Percentiles rank a stretch among this genome's conserved stretches.
These are phyloP conservation scores for Dothidotthia symphoricarpi DNA, from an alignment of 2,329 filamentous ascomycete species.

Conservation along the genomic window DNA sequence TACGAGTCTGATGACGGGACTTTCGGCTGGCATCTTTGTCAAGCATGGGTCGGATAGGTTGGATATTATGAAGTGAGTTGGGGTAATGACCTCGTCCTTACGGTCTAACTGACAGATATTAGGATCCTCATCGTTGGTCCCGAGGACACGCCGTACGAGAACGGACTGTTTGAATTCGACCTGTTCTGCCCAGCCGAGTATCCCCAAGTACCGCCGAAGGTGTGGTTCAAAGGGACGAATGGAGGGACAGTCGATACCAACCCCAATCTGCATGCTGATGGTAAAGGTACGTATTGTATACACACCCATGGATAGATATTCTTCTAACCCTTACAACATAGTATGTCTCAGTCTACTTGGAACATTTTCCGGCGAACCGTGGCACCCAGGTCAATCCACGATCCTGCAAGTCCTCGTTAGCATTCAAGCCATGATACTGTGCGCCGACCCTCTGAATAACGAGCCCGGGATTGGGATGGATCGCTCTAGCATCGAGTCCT, in stretches of 20 bases:
- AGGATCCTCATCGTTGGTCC: slow-evolving; percentile 54
- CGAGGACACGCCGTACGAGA: slow-evolving; percentile 53
- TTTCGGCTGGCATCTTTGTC: slow-evolving; percentile 55
- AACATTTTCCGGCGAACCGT: slow-evolving; percentile 47
- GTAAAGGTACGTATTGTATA: too few species aligned
- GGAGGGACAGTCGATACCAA: slow-evolving; percentile 47
- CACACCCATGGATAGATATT: too few species aligned
- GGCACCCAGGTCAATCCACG: slow-evolving; percentile 51
- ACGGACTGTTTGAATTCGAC: slow-evolving; percentile 58
- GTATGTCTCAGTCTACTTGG: slow-evolving; percentile 23
- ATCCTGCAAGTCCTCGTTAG: slow-evolving; percentile 55
- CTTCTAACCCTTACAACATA: too few species aligned
- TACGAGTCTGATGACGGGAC: slow-evolving; percentile 46
- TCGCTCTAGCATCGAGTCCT: slow-evolving; percentile 16
- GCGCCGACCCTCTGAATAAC: slow-evolving; percentile 55
- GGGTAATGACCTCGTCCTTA: too few species aligned
- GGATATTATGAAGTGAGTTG: slow-evolving; percentile 54
- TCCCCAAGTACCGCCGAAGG: slow-evolving; percentile 44
- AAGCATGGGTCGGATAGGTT: slow-evolving; percentile 47
- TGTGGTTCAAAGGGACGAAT: slow-evolving; percentile 50
- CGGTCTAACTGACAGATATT: too few species aligned
- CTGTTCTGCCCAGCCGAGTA: slow-evolving; percentile 47
- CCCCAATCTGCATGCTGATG: slow-evolving; percentile 53
- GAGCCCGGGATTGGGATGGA: slow-evolving; percentile 45
- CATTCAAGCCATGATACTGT: slow-evolving; percentile 59